Evolutionary conservation across 2,329 filamentous ascomycete species (phyloP).

Genomic region (Geoglossum cookeanum): DNA sequence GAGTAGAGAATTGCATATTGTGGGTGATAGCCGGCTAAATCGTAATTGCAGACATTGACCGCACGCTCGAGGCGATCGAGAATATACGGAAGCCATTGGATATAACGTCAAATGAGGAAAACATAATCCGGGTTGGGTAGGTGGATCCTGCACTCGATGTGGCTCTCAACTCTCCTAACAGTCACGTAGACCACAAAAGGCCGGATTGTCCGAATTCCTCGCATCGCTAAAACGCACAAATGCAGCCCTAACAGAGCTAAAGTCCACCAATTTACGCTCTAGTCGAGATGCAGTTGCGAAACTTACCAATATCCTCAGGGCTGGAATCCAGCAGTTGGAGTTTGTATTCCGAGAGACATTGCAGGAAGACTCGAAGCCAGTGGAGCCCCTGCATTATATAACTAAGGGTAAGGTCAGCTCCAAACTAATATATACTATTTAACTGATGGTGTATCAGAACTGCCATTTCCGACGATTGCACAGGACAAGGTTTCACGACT

Average conservation of each 20-base stretch:
- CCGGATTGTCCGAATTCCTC: constrained; percentile 68
- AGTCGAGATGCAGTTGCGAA: constrained; percentile 81
- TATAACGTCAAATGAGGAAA: constrained; percentile 78
- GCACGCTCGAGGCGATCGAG: constrained; percentile 71
- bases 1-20: background rate
- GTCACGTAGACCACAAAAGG: constrained; percentile 46
- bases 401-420: constrained; percentile 48
- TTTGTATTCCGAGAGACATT: constrained; percentile 64
- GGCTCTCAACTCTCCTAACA: constrained; percentile 8
- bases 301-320: constrained; percentile 55
- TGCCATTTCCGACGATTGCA: constrained; percentile 62
- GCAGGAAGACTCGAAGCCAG: constrained; percentile 54
- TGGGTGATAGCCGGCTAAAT: constrained; percentile 1
- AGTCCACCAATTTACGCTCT: constrained; percentile 72
- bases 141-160: constrained; percentile 9
- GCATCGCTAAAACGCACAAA: constrained; percentile 77
- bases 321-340: constrained; percentile 68
- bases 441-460: constrained; percentile 20
- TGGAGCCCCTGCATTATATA: constrained; percentile 83
- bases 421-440: background rate
- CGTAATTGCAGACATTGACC: constrained; percentile 52
- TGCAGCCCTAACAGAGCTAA: constrained; percentile 67
- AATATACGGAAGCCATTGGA: constrained; percentile 78
- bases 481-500: constrained; percentile 59
- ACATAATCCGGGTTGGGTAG: constrained; percentile 65